Evolutionary conservation across 352 stramenopile species (phyloP), one percentile per base, ranked within the genome.

Genomic region (Peronospora farinosa): DNA sequence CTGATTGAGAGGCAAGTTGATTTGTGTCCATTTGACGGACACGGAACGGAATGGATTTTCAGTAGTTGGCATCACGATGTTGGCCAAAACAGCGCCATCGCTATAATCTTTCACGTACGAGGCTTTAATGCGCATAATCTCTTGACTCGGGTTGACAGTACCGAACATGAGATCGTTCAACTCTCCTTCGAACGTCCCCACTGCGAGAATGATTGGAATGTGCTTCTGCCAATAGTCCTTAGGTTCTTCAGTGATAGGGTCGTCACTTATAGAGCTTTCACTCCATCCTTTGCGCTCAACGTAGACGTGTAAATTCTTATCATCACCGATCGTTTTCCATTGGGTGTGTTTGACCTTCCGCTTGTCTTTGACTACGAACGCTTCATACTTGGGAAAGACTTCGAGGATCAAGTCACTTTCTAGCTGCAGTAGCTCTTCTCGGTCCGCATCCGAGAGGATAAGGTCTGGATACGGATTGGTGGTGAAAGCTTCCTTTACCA

Each of bases 101-200:
- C 71, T 58, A 7, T 81, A 65, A 10, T 71, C 60, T 2, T 69
- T 57, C 1, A 75, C 65, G 47, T 78, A 76, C 8, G 68, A 72
- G 7, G 70, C 65, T 47, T 78, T 76, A 32, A 84, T 53, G 16
- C 69, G 63, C 56, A 81, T 77, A 27, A 68, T 65, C 7, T 75
- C 55, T 12, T 72, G 57, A 3, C 67, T 69, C 6, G 65, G 56
- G 27, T 68, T 80, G 23, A 67, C 62, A 7, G 69, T 57, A 16
- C 67, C 74, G 36, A 78, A 82, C 66, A 88, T 77, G 45, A 84
- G 59, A 46, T 86, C 77, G 33, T 88, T 69, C 7, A 88, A 11
- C 10, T 59, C 43, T 10, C 73, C 71, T 4, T 65, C 48, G 17
- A 87, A 65, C 1, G 65, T 65, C 2, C 76, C 76, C 11, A 72